A percentile compares a stretch with the other conserved stretches of the same genome.
Conservation (phyloP, 1,284 basidiomycete species). For the Rhodofomes roseus region DNA sequence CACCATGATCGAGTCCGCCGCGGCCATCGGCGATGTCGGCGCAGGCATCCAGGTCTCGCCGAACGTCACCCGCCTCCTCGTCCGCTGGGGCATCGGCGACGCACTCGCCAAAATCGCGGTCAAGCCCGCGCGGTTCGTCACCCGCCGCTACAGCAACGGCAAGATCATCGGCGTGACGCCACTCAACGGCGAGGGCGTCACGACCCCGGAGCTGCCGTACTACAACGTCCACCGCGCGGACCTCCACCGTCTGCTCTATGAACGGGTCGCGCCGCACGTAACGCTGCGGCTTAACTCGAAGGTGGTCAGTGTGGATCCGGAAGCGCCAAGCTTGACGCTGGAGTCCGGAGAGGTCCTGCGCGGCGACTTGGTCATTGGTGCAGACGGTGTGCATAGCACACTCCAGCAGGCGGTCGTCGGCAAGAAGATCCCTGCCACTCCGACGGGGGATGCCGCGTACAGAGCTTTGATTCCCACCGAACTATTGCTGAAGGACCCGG, state of each 20-base stretch:
- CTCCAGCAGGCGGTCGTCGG: conserved; percentile 44
- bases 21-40: conserved; percentile 42
- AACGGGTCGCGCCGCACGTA: conserved; percentile 42
- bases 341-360: conserved; percentile 33
- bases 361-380: conserved; percentile 40
- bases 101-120: conserved; percentile 35
- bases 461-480: conserved; percentile 45
- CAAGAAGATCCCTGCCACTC: conserved; percentile 25
- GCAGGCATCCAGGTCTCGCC: conserved; percentile 51
- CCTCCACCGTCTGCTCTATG: conserved; percentile 48
- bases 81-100: conserved; percentile 40
- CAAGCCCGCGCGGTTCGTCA: conserved; percentile 37
- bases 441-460: conserved; percentile 54
- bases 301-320: conserved; percentile 40
- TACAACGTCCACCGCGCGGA: conserved; percentile 56
- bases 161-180: conserved; percentile 39
- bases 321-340: conserved; percentile 33
- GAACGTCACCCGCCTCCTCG: conserved; percentile 38
- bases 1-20: conserved; percentile 41
- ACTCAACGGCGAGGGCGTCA: conserved; percentile 25
- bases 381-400: conserved; percentile 48
- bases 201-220: conserved; percentile 30
- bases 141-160: conserved; percentile 38
- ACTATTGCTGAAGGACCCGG: conserved; percentile 44
- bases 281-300: conserved; percentile 43